phyloP scores from a whole-genome alignment of 208 protist genomes.

The Leishmania gerbilli region DNA sequence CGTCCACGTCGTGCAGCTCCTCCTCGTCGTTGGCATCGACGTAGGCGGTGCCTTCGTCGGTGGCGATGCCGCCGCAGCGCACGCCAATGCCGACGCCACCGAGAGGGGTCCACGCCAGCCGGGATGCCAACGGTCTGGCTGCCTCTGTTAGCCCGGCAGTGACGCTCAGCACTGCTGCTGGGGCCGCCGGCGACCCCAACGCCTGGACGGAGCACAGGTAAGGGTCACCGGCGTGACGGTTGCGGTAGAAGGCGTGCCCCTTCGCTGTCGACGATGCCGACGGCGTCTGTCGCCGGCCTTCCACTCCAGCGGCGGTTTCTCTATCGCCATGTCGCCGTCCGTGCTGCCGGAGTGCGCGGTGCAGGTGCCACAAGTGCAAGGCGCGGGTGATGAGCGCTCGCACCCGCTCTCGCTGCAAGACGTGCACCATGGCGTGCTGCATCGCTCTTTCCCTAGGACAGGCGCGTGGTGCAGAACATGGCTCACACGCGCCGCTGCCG shows the following conservation, averaged over 20 bases:
- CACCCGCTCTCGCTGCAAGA: constrained; percentile 15
- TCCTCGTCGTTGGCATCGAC: not conserved
- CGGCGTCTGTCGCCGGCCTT: not conserved
- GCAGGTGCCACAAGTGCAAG: not conserved
- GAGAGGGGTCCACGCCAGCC: not conserved
- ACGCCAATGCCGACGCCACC: not conserved
- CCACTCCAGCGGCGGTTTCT: not conserved
- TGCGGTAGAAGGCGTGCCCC: not conserved
- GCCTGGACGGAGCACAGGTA: not conserved
- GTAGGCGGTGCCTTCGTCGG: not conserved
- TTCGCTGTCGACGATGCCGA: not conserved
- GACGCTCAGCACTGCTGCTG: not conserved
- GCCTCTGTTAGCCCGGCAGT: not conserved
- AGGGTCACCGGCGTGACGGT: not conserved
- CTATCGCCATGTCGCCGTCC: not conserved
- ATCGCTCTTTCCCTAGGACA: not conserved
- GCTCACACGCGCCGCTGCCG: not conserved
- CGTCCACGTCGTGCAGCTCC: not conserved
- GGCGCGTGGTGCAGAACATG: not conserved
- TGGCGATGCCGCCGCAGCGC: not conserved
- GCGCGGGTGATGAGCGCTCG: constrained; percentile 6
- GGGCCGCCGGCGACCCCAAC: not conserved
- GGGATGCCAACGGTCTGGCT: not conserved
- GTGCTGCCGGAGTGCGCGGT: not conserved
- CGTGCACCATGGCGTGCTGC: not conserved